Conservation (phyloP, 2,329 filamentous ascomycete genomes). For the Curvularia hawaiiensis region DNA sequence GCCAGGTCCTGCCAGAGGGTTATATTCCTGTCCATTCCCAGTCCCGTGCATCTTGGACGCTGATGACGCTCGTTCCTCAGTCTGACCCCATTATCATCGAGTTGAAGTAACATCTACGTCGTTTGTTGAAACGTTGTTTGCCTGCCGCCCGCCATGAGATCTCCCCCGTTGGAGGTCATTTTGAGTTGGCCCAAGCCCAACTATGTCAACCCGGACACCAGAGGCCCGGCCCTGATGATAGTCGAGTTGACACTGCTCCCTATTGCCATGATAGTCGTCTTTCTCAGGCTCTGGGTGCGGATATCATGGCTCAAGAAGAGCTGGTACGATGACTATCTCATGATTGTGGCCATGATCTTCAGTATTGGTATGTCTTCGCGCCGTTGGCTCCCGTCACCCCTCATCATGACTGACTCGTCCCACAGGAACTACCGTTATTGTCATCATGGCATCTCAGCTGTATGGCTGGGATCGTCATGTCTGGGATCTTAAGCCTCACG, state of each 20-base stretch:
- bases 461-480: conserved; percentile 49
- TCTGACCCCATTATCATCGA: conserved; percentile 22
- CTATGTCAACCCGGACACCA: conserved; percentile 50
- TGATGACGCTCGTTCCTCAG: conserved; percentile 36
- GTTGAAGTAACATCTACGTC: conserved; percentile 21
- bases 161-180: conserved; percentile 42
- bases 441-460: conserved; percentile 37
- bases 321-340: conserved; percentile 49
- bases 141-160: conserved; percentile 35
- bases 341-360: conserved; percentile 44
- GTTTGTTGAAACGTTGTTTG: conserved; percentile 21
- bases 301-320: conserved; percentile 46
- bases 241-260: conserved; percentile 46
- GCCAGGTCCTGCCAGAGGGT: conserved; percentile 21
- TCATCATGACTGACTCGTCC: conserved; percentile 1
- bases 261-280: conserved; percentile 44
- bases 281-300: conserved; percentile 43
- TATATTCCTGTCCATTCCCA: conserved; percentile 35
- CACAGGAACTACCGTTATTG: conserved; percentile 11
- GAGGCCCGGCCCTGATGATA: conserved; percentile 51
- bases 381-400: neutral
- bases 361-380: conserved; percentile 11
- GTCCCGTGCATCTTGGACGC: conserved; percentile 34
- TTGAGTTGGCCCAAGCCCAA: conserved; percentile 51
- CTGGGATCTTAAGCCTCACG: conserved; percentile 40